These are phyloP conservation scores for Serendipita indica DNA, from an alignment of 768 basidiomycete genomes.

Conservation along the genomic window DNA sequence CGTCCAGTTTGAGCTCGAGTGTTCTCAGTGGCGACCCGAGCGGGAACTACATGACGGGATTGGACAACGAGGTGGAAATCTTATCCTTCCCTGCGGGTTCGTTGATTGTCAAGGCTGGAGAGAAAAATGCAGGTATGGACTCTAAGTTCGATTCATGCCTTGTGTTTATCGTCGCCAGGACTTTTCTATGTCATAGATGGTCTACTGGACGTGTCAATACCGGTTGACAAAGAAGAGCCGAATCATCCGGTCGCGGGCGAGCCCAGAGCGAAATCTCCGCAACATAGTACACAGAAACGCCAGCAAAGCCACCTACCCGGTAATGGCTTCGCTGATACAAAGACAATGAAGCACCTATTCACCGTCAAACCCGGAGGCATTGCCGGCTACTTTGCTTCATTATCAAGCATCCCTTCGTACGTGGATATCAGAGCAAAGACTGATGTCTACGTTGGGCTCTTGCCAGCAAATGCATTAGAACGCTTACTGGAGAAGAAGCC, in stretches of 20 bases:
- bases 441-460: slow-evolving; percentile 93
- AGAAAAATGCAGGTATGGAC: slow-evolving; percentile 60
- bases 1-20: slow-evolving; percentile 48
- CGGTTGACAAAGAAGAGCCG: slow-evolving; percentile 34
- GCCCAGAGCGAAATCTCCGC: no score
- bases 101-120: slow-evolving; percentile 75
- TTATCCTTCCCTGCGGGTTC: slow-evolving; percentile 81
- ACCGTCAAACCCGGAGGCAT: slow-evolving; percentile 96
- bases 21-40: slow-evolving; percentile 37
- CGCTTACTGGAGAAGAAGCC: slow-evolving; percentile 83
- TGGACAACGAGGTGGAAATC: slow-evolving; percentile 96
- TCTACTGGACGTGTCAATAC: slow-evolving; percentile 80
- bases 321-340: no score
- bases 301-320: no score
- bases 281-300: no score
- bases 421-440: slow-evolving; percentile 96
- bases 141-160: neutral
- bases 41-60: slow-evolving; percentile 48
- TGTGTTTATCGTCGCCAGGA: slow-evolving; percentile 27
- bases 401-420: slow-evolving; percentile 85
- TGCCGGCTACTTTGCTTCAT: slow-evolving; percentile 87
- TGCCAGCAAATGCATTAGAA: slow-evolving; percentile 79
- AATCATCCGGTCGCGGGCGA: no score
- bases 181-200: slow-evolving; percentile 94
- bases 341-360: slow-evolving; percentile 57